Conservation (phyloP, 116 monocot species). For the Papilionanthe hybrid region DNA sequence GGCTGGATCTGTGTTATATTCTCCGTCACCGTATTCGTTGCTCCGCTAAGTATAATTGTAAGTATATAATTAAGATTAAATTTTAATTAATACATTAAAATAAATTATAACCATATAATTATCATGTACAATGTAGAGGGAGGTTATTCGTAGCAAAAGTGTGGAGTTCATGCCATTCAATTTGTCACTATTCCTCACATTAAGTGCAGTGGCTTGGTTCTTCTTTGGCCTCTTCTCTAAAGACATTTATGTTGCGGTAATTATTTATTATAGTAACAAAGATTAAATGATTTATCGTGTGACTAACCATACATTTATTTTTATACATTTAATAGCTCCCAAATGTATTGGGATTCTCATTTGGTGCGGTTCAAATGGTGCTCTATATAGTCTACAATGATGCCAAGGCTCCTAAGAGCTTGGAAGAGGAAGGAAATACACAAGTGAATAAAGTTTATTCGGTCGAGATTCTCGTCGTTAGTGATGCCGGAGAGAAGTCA, state of each 20-base stretch:
- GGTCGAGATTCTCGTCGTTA: neutral
- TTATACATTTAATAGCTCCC: neutral
- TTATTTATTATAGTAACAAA: no score
- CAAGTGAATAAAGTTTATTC: neutral
- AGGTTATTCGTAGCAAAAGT: constrained; percentile 38
- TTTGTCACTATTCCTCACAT: constrained; percentile 43
- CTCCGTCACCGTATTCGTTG: constrained; percentile 20
- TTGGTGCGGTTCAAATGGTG: constrained; percentile 11
- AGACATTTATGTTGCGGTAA: constrained; percentile 40
- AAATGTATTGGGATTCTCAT: constrained; percentile 14
- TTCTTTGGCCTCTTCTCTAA: constrained; percentile 34
- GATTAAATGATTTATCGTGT: neutral
- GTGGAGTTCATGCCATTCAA: constrained; percentile 49
- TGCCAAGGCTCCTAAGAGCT: neutral
- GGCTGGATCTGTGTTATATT: constrained; percentile 49
- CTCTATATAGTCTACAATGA: constrained; percentile 10
- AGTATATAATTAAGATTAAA: no score
- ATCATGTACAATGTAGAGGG: constrained; percentile 8
- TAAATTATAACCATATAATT: neutral
- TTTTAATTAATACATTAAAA: neutral
- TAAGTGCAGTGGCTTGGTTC: constrained; percentile 41
- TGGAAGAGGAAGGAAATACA: neutral
- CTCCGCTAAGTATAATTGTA: neutral
- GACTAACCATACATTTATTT: neutral
- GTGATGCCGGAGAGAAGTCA: no score